Conservation (phyloP, 1,284 basidiomycete genomes). For the Pseudozyma thailandica region DNA sequence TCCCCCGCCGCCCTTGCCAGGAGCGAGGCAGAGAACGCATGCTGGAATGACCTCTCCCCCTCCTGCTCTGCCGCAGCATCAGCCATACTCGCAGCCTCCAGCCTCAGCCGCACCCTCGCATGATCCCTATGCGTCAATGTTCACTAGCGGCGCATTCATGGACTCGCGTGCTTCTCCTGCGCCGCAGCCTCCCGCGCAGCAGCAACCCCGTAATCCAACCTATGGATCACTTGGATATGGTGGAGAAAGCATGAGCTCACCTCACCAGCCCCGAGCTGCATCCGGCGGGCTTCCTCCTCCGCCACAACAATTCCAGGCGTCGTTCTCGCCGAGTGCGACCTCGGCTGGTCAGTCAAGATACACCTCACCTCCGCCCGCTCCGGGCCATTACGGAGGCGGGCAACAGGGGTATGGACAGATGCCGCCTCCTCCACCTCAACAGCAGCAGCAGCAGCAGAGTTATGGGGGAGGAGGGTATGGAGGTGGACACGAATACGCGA, state of each 20-base stretch:
- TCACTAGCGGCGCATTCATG: slow-evolving; percentile 34
- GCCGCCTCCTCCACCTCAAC: slow-evolving; percentile 17
- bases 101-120: slow-evolving; percentile 5
- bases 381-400: background rate
- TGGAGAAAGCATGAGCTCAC: background rate
- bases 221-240: slow-evolving; percentile 21
- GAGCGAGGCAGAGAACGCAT: slow-evolving; percentile 7
- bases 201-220: background rate
- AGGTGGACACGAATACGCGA: slow-evolving; percentile 8
- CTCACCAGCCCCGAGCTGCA: slow-evolving; percentile 1
- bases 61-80: slow-evolving; percentile 8
- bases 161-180: slow-evolving; percentile 30
- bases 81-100: background rate
- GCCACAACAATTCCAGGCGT: slow-evolving; percentile 31
- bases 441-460: slow-evolving; percentile 17
- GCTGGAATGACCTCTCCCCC: slow-evolving; percentile 10
- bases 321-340: slow-evolving; percentile 8
- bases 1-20: slow-evolving; percentile 27
- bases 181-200: slow-evolving; percentile 11
- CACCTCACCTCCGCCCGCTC: slow-evolving; percentile 24
- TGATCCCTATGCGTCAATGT: slow-evolving; percentile 41
- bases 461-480: slow-evolving; percentile 13
- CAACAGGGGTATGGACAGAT: slow-evolving; percentile 18
- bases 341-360: slow-evolving; percentile 22
- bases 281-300: slow-evolving; percentile 24